Conservation (phyloP, 768 basidiomycete species). For the Rhizopogon vulgaris region DNA sequence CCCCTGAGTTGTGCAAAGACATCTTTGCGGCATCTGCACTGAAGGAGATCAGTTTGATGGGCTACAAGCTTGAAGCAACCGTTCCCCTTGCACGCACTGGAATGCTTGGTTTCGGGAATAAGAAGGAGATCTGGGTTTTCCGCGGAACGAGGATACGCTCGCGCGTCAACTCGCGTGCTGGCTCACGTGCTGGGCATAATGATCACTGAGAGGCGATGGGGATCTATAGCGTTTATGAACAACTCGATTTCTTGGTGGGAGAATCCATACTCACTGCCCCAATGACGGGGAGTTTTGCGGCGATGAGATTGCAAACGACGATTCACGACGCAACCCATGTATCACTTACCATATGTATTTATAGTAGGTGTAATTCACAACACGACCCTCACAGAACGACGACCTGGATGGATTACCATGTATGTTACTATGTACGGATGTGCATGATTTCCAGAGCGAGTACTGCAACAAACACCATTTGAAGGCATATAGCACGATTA, state of each 20-base stretch:
- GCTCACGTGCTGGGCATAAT: neutral
- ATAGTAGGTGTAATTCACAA: neutral
- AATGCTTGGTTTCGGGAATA: constrained; percentile 32
- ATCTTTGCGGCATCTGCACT: constrained; percentile 59
- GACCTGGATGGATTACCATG: neutral
- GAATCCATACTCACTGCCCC: neutral
- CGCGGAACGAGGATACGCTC: constrained; percentile 32
- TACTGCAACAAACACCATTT: too few relatives aligned
- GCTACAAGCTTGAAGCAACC: constrained; percentile 61
- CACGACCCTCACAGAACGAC: too few relatives aligned
- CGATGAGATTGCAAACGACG: neutral
- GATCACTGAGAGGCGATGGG: neutral
- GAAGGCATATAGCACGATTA: too few relatives aligned
- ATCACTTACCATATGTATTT: neutral
- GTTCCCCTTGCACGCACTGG: constrained; percentile 48
- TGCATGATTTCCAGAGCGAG: too few relatives aligned
- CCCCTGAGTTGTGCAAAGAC: constrained; percentile 40
- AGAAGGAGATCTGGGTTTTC: constrained; percentile 64
- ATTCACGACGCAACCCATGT: neutral
- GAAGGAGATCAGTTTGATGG: constrained; percentile 48
- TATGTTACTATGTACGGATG: too few relatives aligned
- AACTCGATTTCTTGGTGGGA: neutral
- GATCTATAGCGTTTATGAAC: neutral
- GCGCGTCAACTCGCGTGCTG: constrained; percentile 22
- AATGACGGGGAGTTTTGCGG: neutral